phyloP scores from a whole-genome alignment of 148 eudicot species.

The Linanthus parryae region DNA sequence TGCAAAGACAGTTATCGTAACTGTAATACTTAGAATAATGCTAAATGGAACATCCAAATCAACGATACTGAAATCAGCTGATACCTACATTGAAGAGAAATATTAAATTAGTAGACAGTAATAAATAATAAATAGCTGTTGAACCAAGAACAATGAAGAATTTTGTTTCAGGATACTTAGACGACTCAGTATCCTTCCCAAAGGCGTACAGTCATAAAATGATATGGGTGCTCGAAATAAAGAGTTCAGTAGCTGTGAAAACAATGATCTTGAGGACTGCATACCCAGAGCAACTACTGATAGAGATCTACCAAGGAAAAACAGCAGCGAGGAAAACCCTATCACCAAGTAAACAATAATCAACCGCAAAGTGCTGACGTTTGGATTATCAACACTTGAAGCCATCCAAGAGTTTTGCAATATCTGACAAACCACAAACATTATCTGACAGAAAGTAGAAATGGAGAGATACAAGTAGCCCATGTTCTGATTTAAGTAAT shows the following conservation, averaged over 20 bases:
- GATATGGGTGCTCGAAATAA: conserved; percentile 53
- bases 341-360: conserved; percentile 21
- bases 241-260: conserved; percentile 31
- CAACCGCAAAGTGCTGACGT: conserved; percentile 14
- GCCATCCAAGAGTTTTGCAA: conserved; percentile 45
- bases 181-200: conserved; percentile 51
- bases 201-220: conserved; percentile 49
- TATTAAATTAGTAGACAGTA: not conserved
- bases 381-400: conserved; percentile 20
- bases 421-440: conserved; percentile 30
- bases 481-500: conserved; percentile 37
- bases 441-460: conserved; percentile 21
- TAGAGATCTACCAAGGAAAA: conserved; percentile 28
- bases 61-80: conserved; percentile 35
- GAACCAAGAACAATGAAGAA: too few relatives aligned
- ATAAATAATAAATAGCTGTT: not conserved
- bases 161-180: conserved; percentile 17
- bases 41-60: conserved; percentile 38
- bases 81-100: conserved; percentile 23
- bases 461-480: conserved; percentile 32
- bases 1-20: conserved; percentile 30
- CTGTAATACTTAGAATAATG: conserved; percentile 18
- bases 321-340: conserved; percentile 19
- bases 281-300: conserved; percentile 28
- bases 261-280: conserved; percentile 29